These are phyloP conservation scores for Fusarium incarnatum DNA, from an alignment of 2,329 filamentous ascomycete species.

Conservation along the genomic window DNA sequence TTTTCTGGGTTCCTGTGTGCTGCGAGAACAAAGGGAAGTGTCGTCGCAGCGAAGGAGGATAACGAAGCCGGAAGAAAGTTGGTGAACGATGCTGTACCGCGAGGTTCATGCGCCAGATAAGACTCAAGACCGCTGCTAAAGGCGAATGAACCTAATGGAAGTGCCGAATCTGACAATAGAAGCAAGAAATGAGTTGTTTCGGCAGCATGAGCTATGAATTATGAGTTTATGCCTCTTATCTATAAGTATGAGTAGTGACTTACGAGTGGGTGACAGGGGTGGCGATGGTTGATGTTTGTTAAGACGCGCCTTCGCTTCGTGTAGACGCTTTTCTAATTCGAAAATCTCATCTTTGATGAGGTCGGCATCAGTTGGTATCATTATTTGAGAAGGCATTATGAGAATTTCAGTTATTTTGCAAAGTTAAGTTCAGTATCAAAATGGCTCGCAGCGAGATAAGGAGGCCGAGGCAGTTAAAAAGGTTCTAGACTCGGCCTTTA, in stretches of 20 bases:
- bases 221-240: slow-evolving; percentile 16
- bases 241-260: slow-evolving; percentile 13
- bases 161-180: slow-evolving; percentile 82
- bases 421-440: slow-evolving; percentile 24
- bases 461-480: slow-evolving; percentile 12
- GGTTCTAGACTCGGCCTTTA: slow-evolving; percentile 18
- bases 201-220: slow-evolving; percentile 30
- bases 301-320: slow-evolving; percentile 59
- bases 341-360: slow-evolving; percentile 66
- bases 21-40: slow-evolving; percentile 79
- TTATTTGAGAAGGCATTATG: slow-evolving; percentile 44
- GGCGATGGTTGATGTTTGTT: slow-evolving; percentile 43
- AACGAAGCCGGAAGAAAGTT: slow-evolving; percentile 78
- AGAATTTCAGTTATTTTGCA: slow-evolving; percentile 12
- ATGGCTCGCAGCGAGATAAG: slow-evolving; percentile 41
- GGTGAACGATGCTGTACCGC: slow-evolving; percentile 62
- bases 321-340: slow-evolving; percentile 66
- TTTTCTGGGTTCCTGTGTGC: slow-evolving; percentile 67
- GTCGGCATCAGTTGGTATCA: slow-evolving; percentile 38
- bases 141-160: slow-evolving; percentile 87
- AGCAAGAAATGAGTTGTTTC: slow-evolving; percentile 72
- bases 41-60: slow-evolving; percentile 76
- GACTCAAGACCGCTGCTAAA: slow-evolving; percentile 87
- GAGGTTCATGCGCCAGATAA: slow-evolving; percentile 75
- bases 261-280: slow-evolving; percentile 34